Evolutionary conservation across 2,329 filamentous ascomycete genomes (phyloP).

Genomic region (Ascochyta rabiei): DNA sequence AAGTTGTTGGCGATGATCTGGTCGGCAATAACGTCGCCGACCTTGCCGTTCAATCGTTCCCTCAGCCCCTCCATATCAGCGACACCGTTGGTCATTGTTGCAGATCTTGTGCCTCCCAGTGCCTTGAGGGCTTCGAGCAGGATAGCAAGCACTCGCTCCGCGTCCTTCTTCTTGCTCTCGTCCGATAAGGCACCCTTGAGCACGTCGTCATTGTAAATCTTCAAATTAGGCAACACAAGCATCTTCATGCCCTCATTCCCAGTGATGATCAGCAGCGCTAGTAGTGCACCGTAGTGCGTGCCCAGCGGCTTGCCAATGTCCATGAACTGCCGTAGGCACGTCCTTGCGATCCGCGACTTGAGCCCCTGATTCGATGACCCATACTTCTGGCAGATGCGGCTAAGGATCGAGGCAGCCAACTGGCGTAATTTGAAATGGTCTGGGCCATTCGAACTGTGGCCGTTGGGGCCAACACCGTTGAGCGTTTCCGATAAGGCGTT

Average conservation of each 20-base stretch:
- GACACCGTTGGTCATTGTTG: conserved; percentile 47
- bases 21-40: conserved; percentile 53
- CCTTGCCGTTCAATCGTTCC: conserved; percentile 49
- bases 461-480: conserved; percentile 41
- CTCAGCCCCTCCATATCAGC: conserved; percentile 49
- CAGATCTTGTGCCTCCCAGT: conserved; percentile 56
- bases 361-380: conserved; percentile 79
- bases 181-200: conserved; percentile 60
- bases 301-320: conserved; percentile 82
- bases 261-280: conserved; percentile 78
- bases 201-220: conserved; percentile 64
- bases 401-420: conserved; percentile 80
- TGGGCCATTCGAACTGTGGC: conserved; percentile 31
- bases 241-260: conserved; percentile 68
- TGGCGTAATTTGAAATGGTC: conserved; percentile 82
- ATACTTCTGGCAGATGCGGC: conserved; percentile 80
- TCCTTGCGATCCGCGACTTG: conserved; percentile 87
- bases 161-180: conserved; percentile 62
- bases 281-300: conserved; percentile 87
- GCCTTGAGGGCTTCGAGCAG: conserved; percentile 62
- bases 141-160: conserved; percentile 64
- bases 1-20: conserved; percentile 50
- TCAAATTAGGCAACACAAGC: conserved; percentile 70
- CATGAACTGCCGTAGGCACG: conserved; percentile 89
- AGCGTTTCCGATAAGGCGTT: conserved; percentile 55